Percentiles rank a stretch among this genome's conserved stretches.
Evolutionary conservation across 2,329 filamentous ascomycete genomes (phyloP).

Genomic region (Fusarium domesticum): DNA sequence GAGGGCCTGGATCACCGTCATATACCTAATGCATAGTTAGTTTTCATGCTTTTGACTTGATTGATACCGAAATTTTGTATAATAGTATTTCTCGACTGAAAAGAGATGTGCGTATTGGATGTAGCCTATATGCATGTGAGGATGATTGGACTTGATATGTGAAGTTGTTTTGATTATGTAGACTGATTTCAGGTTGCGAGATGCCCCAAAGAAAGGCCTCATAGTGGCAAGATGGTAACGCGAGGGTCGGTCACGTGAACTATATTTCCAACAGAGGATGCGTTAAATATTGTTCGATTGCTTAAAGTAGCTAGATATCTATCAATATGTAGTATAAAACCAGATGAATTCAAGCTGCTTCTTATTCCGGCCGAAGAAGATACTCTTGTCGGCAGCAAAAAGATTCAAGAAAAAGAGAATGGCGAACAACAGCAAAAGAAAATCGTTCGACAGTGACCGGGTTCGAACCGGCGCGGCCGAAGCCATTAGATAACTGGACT

Average conservation of each 20-base stretch:
- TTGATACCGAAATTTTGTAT: slow-evolving; percentile 27
- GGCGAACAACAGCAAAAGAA: not conserved
- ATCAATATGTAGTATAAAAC: no score
- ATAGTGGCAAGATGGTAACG: no score
- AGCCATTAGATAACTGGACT: slow-evolving; percentile 2
- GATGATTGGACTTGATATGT: not conserved
- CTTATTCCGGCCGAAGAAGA: no score
- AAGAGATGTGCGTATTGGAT: slow-evolving; percentile 17
- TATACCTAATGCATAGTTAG: slow-evolving; percentile 37
- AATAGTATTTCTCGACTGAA: slow-evolving; percentile 16
- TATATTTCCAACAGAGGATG: no score
- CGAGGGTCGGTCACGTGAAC: no score
- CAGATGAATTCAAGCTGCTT: no score
- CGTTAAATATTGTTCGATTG: no score
- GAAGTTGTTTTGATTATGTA: not conserved
- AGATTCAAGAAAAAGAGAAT: no score
- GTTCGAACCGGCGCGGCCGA: slow-evolving; percentile 11
- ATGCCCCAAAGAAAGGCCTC: no score
- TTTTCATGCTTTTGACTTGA: slow-evolving; percentile 23
- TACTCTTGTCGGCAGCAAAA: no score
- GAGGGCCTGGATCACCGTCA: slow-evolving; percentile 34
- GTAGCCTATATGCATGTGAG: not conserved
- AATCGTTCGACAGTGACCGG: not conserved
- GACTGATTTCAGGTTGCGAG: no score
- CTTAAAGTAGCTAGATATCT: no score